A percentile compares a stretch with the other conserved stretches of the same genome.
These are phyloP conservation scores for Microbotryum intermedium DNA, from an alignment of 1,284 basidiomycete genomes.

Conservation along the genomic window DNA sequence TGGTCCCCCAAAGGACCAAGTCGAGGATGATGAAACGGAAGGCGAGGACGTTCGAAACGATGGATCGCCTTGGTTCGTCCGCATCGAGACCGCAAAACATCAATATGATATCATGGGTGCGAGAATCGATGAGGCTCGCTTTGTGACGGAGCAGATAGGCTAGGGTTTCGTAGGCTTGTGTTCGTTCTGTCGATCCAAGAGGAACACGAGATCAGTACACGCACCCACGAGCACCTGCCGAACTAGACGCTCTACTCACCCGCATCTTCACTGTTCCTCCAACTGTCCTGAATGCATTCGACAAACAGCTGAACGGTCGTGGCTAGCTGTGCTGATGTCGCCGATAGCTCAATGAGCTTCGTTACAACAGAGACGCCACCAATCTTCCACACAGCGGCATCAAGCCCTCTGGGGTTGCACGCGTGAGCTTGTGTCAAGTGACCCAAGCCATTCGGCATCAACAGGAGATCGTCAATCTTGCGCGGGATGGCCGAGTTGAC, in stretches of 20 bases:
- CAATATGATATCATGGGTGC: slow-evolving; percentile 66
- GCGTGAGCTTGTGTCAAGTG: slow-evolving; percentile 51
- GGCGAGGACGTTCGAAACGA: slow-evolving; percentile 69
- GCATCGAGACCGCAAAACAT: slow-evolving; percentile 77
- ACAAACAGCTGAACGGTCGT: slow-evolving; percentile 62
- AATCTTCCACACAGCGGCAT: slow-evolving; percentile 69
- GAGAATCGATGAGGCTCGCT: slow-evolving; percentile 62
- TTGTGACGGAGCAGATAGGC: slow-evolving; percentile 65
- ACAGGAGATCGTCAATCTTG: slow-evolving; percentile 9
- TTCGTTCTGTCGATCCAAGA: slow-evolving; percentile 50
- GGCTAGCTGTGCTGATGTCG: slow-evolving; percentile 63
- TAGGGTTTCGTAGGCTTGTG: slow-evolving; percentile 62
- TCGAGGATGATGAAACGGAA: slow-evolving; percentile 78
- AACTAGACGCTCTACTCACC: not conserved
- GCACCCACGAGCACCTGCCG: not conserved
- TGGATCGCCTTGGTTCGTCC: slow-evolving; percentile 59
- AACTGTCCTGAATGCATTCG: slow-evolving; percentile 69
- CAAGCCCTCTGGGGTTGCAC: slow-evolving; percentile 55
- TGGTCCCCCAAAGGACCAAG: slow-evolving; percentile 78
- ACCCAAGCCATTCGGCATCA: slow-evolving; percentile 25
- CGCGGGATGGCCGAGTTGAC: slow-evolving; percentile 21
- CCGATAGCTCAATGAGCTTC: slow-evolving; percentile 67
- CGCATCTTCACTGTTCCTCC: slow-evolving; percentile 69
- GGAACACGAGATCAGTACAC: not conserved
- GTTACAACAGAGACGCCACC: slow-evolving; percentile 72